Evolutionary conservation across 495 filamentous ascomycete species (phyloP).

Genomic region (Penicillium roqueforti): DNA sequence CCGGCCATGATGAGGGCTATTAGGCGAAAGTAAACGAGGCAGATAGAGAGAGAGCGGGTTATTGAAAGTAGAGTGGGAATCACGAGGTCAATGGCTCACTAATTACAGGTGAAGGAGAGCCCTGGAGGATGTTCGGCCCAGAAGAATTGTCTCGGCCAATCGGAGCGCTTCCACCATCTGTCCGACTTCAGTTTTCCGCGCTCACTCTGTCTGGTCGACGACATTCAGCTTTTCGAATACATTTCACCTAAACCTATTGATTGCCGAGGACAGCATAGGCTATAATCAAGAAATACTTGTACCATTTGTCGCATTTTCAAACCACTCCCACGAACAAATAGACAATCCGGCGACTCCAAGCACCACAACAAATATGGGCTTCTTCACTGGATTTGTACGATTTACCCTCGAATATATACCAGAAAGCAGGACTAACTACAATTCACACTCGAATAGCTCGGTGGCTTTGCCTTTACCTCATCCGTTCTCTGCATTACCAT

Average conservation of each 20-base stretch:
- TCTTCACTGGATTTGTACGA: constrained; percentile 79
- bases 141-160: constrained; percentile 46
- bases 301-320: not conserved
- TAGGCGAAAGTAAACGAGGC: not conserved
- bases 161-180: constrained; percentile 35
- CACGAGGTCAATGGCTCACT: not conserved
- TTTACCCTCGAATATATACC: constrained; percentile 13
- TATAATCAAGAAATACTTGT: not conserved
- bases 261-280: not conserved
- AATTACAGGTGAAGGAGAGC: not conserved
- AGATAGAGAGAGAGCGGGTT: not conserved
- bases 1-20: constrained; percentile 68
- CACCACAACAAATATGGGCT: constrained; percentile 54
- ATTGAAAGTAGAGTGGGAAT: not conserved
- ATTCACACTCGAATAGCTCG: constrained; percentile 42
- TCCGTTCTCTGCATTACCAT: constrained; percentile 77
- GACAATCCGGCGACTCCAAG: not conserved
- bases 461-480: constrained; percentile 82
- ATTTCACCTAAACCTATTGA: not conserved
- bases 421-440: not conserved
- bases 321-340: not conserved
- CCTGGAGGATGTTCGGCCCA: constrained; percentile 26
- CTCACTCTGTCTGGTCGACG: not conserved
- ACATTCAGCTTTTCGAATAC: not conserved
- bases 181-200: constrained; percentile 21